Evolutionary conservation across 371 early-diverging fungal genomes (phyloP).

Genomic region (Conidiobolus incongruus): DNA sequence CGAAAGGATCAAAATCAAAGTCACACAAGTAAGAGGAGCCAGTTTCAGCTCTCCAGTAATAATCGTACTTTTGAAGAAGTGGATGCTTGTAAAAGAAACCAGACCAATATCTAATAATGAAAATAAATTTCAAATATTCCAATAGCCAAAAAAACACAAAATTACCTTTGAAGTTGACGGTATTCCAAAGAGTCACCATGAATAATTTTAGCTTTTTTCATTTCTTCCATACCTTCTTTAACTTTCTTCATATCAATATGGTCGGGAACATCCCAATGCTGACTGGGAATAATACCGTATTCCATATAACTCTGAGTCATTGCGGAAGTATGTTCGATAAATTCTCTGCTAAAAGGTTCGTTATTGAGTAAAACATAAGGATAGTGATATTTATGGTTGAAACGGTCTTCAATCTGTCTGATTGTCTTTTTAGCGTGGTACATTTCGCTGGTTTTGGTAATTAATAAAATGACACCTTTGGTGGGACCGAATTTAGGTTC

Average conservation of each 20-base stretch:
- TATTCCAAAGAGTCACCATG: constrained; percentile 72
- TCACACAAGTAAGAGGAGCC: constrained; percentile 64
- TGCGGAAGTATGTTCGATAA: constrained; percentile 24
- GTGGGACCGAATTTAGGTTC: too few species aligned
- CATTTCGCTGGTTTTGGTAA: constrained; percentile 20
- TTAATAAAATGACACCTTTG: too few species aligned
- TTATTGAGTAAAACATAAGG: constrained; percentile 85
- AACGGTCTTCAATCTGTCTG: constrained; percentile 54
- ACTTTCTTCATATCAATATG: constrained; percentile 35
- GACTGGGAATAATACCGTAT: constrained; percentile 29
- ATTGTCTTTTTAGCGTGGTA: constrained; percentile 41
- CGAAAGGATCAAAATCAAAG: constrained; percentile 76
- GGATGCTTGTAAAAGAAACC: constrained; percentile 77
- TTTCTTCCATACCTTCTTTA: constrained; percentile 20
- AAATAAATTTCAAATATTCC: constrained; percentile 9
- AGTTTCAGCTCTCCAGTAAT: constrained; percentile 92
- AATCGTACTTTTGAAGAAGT: constrained; percentile 49
- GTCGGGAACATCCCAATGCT: constrained; percentile 49
- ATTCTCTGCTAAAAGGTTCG: constrained; percentile 49
- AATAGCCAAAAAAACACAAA: background rate
- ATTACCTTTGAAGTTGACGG: constrained; percentile 75
- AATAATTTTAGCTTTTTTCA: constrained; percentile 34
- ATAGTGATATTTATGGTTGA: constrained; percentile 64
- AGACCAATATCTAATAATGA: constrained; percentile 46
- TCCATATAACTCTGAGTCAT: constrained; percentile 26